A percentile compares a stretch with the other conserved stretches of the same genome.
phyloP scores from a whole-genome alignment of 1,139 yeast genomes.

The Saccharomyces pastorianus region DNA sequence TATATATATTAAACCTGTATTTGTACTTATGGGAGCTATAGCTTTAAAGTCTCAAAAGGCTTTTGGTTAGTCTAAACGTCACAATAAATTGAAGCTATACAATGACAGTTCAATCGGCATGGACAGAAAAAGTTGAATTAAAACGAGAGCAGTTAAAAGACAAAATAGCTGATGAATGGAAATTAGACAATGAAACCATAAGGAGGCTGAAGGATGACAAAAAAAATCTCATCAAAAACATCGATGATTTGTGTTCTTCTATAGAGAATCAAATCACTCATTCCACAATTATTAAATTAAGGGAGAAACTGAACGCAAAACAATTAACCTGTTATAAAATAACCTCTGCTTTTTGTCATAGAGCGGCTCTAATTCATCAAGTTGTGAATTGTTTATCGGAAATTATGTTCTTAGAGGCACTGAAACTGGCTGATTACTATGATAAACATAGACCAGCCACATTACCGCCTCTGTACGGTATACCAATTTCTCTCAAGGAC shows the following conservation, averaged over 20 bases:
- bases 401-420: slow-evolving; percentile 35
- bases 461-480: slow-evolving; percentile 61
- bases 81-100: not conserved
- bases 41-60: too few relatives aligned
- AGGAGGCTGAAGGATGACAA: slow-evolving; percentile 4
- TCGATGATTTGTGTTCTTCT: slow-evolving; percentile 20
- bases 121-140: slow-evolving; percentile 7
- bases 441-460: slow-evolving; percentile 37
- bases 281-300: slow-evolving; percentile 26
- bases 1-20: too few relatives aligned
- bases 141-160: slow-evolving; percentile 9
- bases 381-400: slow-evolving; percentile 43
- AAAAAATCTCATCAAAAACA: slow-evolving; percentile 6
- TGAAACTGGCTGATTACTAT: slow-evolving; percentile 39
- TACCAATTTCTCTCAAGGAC: slow-evolving; percentile 57
- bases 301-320: slow-evolving; percentile 26
- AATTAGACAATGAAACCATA: slow-evolving; percentile 5
- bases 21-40: too few relatives aligned
- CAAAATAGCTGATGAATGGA: slow-evolving; percentile 11
- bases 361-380: slow-evolving; percentile 54
- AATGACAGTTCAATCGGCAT: not conserved
- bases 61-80: too few relatives aligned
- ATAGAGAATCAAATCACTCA: slow-evolving; percentile 37
- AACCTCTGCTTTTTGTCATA: slow-evolving; percentile 44
- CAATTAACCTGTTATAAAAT: slow-evolving; percentile 38